Base-by-base conservation (phyloP, 306 rosid genomes). In the Lithocarpus polystachyus region DNA sequence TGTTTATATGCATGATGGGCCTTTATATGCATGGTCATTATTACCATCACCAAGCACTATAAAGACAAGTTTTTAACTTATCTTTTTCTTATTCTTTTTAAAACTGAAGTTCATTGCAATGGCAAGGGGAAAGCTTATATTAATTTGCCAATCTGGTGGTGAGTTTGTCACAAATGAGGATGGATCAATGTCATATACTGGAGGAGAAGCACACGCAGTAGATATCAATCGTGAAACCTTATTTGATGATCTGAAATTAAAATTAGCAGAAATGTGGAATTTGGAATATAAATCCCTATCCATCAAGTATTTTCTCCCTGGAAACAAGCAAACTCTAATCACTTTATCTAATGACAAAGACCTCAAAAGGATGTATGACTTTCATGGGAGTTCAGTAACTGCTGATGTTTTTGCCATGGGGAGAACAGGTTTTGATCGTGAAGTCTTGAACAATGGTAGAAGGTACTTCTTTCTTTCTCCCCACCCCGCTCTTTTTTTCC, bases 201-300 rank as follows among this genome's bases (percentile, higher is more conserved):
- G 90, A 26, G 92, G 92, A 45, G 90, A 89, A 51, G 92, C 89
- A 22, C 86, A 89, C 65, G 92, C 92, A 1, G 68, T 82, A 80
- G 90, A 89, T 54, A 82, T 89, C 62, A 86, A 75, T 70, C 73
- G 31, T 54, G 92, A 86, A 73, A 84, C 90, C 13, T 5, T 40
- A 33, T 72, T 84, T 80, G 81, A 84, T 43, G 89, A 89, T 73
- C 87, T 89, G 59, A 89, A 82, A 77, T 33, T 80, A 56, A 89
- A 89, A 71, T 51, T 89, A 51, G 90, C 87, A 6, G 86, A 89
- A 60, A 62, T 84, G 56, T 84, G 85, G 71, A 79, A 89, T 68
- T 78, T 89, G 1, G 83, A 78, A 4, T 78, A 70, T 43, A 83
- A 80, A 24, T 82, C 90, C 18, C 12, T 89, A 84, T 72, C 82